These are phyloP conservation scores for Fusarium odoratissimum DNA, from an alignment of 2,329 filamentous ascomycete genomes.

Conservation along the genomic window DNA sequence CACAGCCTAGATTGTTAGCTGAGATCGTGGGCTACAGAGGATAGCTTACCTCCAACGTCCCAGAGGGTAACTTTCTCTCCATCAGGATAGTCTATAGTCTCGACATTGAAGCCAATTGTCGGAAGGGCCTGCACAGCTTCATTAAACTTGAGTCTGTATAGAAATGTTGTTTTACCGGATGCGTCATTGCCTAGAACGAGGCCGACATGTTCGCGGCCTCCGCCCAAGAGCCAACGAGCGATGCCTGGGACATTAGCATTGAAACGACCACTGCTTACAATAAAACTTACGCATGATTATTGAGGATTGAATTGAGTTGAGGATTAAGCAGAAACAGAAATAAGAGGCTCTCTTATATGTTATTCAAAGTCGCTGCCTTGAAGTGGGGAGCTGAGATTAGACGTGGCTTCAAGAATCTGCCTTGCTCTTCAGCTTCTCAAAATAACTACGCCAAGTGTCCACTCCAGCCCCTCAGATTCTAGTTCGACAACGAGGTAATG, in stretches of 20 bases:
- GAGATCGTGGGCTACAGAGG: rapidly evolving
- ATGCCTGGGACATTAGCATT: slow-evolving; percentile 28
- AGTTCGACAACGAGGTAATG: not conserved
- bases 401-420: slow-evolving; percentile 38
- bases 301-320: not conserved
- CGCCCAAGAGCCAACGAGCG: slow-evolving; percentile 39
- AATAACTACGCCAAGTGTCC: not conserved
- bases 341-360: not conserved
- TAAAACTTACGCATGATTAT: slow-evolving; percentile 35
- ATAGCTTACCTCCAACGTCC: slow-evolving; percentile 45
- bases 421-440: slow-evolving; percentile 14
- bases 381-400: slow-evolving; percentile 36
- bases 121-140: slow-evolving; percentile 94
- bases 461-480: slow-evolving; percentile 5
- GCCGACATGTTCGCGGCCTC: slow-evolving; percentile 32
- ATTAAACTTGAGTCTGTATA: slow-evolving; percentile 88
- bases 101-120: slow-evolving; percentile 95
- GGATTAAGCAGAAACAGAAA: rapidly evolving
- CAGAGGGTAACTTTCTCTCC: slow-evolving; percentile 42
- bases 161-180: slow-evolving; percentile 79
- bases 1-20: slow-evolving; percentile 36
- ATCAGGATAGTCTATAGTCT: slow-evolving; percentile 66
- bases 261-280: rapidly evolving
- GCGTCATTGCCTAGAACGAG: slow-evolving; percentile 42
- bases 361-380: slow-evolving; percentile 36